Evolutionary conservation across 108 stramenopile genomes (phyloP), one percentile per base, ranked within the genome.

Genomic region (Skeletonema potamos): DNA sequence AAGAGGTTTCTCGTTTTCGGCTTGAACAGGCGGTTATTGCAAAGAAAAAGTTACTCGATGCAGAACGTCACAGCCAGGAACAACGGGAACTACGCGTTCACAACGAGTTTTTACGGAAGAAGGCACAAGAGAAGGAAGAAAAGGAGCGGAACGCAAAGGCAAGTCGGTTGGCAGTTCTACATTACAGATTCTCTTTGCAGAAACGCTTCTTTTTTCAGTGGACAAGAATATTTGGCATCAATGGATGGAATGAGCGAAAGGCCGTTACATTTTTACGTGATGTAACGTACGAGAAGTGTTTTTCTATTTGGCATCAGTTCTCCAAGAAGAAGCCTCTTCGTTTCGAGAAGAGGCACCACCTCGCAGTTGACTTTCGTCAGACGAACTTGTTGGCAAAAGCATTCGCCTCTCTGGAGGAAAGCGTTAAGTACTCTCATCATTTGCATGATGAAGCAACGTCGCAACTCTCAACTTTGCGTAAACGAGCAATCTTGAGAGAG

Each of bases 281-380:
- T 44, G 15, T 44, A 24, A 56, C 15, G 4, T 33, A 62, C 43
- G 70, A 72, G 27, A 66, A 67, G 58, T 79, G 51, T 27, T 72
- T 62, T 18, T 46, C 51, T 6, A n/a, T 12, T 0, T 79, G 77
- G 77, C 28, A 26, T 37, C 11, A 10, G 4, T 67, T 80, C 59
- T 59, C 36, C 24, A 51, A 58, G 4, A 29, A 67, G 11, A 62
- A 64, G 33, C 33, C 63, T 63, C 24, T 26, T 26, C 27, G 34
- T 24, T 27, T 44, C 36, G n/a, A 54, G 18, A 73, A 68, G 67
- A 54, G 68, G 29, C 48, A 48, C 0, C 41, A 57, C 32, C 66
- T 73, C 22, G 79, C 71, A 32, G 72, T 73, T 32, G 79, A 73
- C 27, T 73, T 80, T 54, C 51, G 73, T 58, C 44, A 64, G 48